Evolutionary conservation across 1,284 basidiomycete species (phyloP), one percentile per base, ranked within the genome.

Genomic region (Boletus holoroseus): DNA sequence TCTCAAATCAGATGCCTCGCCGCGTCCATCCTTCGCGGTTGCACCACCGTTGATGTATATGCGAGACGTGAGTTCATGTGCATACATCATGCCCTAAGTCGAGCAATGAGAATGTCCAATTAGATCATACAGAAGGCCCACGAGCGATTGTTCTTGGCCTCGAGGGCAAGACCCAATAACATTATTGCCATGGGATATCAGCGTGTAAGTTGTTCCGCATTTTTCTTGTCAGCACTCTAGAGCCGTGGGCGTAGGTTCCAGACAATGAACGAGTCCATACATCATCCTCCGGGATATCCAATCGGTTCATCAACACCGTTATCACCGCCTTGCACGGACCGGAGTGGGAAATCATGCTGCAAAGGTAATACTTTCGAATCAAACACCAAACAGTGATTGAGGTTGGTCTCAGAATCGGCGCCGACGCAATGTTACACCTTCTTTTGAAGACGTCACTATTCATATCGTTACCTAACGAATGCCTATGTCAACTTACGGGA

Each of bases 401-500:
- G 15, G 6, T 16, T 27, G n/a, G 11, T 46, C 36, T 40, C 52
- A 91, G 88, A 54, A 76, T 88, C 9, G 91, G 91, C 0, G 76
- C 79, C 26, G 79, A 82, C 56, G 75, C 78, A 1, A 82, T 94
- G 74, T 66, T 85, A 13, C 83, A 91, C 64, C 73, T 94, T 7
- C 75, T 94, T 13, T 77, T 81, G 1, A 75, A 82, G 49, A 85
- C 86, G 0, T 84, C 79, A 13, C 60, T 92, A 22, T 94, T 93
- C 62, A 62, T 83, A 12, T 71, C 83, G 1, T 63, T 94, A 7
- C 81, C 85, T 0, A 91, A 91, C 57, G 81, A 78, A n/a, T 93
- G 88, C 61, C 76, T 86, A 13, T 87, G 85, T 54, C 91, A 94
- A 66, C 65, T 93, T 52, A 81, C 83, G 0, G 92, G 91, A 2